Conservation (phyloP, 108 stramenopile species). For the Pseudonitzschia multiseries region DNA sequence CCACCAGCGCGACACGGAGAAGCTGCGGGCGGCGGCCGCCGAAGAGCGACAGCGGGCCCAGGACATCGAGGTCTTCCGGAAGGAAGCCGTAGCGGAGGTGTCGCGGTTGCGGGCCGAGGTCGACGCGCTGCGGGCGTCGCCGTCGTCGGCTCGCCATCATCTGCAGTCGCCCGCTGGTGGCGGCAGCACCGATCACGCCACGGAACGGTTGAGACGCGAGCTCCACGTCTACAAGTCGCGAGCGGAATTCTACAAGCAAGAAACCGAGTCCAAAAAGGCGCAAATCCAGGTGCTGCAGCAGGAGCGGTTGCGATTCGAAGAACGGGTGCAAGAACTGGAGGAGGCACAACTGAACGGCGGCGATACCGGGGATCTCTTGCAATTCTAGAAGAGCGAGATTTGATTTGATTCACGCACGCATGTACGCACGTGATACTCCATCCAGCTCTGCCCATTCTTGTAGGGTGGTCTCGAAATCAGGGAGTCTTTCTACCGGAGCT, state of each 20-base stretch:
- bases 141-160: not conserved
- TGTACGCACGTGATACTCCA: too few species aligned
- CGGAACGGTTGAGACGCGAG: not conserved
- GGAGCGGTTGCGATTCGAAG: conserved; percentile 16
- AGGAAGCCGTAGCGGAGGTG: not conserved
- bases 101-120: not conserved
- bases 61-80: too few species aligned
- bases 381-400: conserved; percentile 5
- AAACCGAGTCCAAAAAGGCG: conserved; percentile 7
- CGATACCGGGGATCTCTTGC: not conserved
- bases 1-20: too few species aligned
- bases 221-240: conserved; percentile 19
- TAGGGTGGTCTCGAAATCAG: too few species aligned
- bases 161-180: not conserved
- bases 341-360: not conserved
- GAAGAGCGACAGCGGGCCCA: too few species aligned
- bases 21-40: too few species aligned
- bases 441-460: too few species aligned
- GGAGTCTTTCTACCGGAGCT: too few species aligned
- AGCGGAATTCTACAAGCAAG: conserved; percentile 17
- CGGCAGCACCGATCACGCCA: not conserved
- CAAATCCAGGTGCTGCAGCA: conserved; percentile 11
- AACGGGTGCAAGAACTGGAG: conserved; percentile 16
- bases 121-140: not conserved
- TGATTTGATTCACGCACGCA: too few species aligned